Base-by-base conservation (phyloP, 2,329 filamentous ascomycete species). In the Neofusicoccum cordaticola region DNA sequence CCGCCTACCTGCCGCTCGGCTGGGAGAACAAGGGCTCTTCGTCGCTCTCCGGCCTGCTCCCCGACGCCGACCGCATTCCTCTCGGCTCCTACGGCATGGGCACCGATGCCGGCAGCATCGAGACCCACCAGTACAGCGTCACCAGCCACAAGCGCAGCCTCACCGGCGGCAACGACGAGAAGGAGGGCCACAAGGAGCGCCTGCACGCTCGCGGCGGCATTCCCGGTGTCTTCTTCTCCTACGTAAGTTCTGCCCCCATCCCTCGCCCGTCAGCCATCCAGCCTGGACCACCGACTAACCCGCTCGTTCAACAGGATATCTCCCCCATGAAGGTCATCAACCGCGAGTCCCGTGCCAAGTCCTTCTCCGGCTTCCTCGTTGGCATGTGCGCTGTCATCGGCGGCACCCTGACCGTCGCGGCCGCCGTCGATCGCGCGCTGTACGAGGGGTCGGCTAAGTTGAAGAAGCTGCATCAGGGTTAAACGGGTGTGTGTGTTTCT, bases 241-340 rank as follows among this genome's bases (percentile, higher is more conserved):
- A 99, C 72, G 91, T 93, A 83, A 86, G 90, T 86, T 37, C 41
- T 35, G 13, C 3, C 31, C 41, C 9, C 37, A 7, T 15, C 9
- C 37, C 37, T 22, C 37, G 11, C 13, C 9, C 13, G 22, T 22
- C 22, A 22, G 22, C 27, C 27, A 31, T 31, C 27, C 27, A 2
- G 4, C 6, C 27, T 31, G 27, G 27, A 7, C 5, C 27, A 5
- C 27, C 22, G 3, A 42, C 47, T 58, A 27, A 52, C n/a, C 2
- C 15, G 31, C 15, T 7, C 19, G 35, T 11, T 6, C 35, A 22
- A 37, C 65, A 93, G 90, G 95, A 99, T 72, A 99, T 99, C 77
- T 98, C 94, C 2, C 95, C 95, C 4, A 99, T 99, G 95, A 99
- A 98, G 82, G 94, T 99, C 67, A 90, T 99, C 80, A 99, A 99